Base-by-base conservation (phyloP, 345 rosid genomes). In the Moringa oleifera region DNA sequence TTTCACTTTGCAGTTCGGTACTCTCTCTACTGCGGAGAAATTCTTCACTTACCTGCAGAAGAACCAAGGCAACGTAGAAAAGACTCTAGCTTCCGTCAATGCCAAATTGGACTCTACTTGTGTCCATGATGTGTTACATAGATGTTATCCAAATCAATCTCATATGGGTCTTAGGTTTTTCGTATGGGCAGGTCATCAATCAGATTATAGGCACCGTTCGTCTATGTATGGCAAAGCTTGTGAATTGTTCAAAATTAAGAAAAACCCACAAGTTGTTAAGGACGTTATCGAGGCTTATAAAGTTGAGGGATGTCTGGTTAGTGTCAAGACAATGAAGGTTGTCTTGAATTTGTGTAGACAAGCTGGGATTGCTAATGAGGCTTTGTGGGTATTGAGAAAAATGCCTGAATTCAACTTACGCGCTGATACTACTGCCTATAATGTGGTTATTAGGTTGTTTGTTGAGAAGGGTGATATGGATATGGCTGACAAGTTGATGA, bases 131-230 rank as follows among this genome's bases (percentile, higher is more conserved):
- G 96, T 93, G 18, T 52, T 87, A 4, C 57, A 25, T 53, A 84
- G 81, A 64, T 84, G 84, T 70, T 25, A 75, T 37, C 37, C 66
- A 9, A 73, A 53, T 60, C 76, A 81, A n/a, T 64, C 74, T 58
- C 74, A 70, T 2, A 37, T 61, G 75, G 96, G 89, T 78, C 80
- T 93, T 53, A 74, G 91, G 53, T 93, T 93, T 64, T 90, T 90
- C 54, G 53, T 93, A 11, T 88, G 91, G 98, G 83, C 91, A 23
- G 97, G 90, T 73, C 76, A 67, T 18, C 97, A 83, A 52, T 73
- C 89, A 0, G 71, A 69, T 28, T 84, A 80, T 53, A 79, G 88
- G 73, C 96, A 90, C 73, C 84, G 86, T 69, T 63, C 78, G 18
- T 86, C 68, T 55, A 73, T 77, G 87, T 88, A 86, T 55, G 41